Evolutionary conservation across 2,329 filamentous ascomycete species (phyloP).

Genomic region (Hypoxylon sp.): DNA sequence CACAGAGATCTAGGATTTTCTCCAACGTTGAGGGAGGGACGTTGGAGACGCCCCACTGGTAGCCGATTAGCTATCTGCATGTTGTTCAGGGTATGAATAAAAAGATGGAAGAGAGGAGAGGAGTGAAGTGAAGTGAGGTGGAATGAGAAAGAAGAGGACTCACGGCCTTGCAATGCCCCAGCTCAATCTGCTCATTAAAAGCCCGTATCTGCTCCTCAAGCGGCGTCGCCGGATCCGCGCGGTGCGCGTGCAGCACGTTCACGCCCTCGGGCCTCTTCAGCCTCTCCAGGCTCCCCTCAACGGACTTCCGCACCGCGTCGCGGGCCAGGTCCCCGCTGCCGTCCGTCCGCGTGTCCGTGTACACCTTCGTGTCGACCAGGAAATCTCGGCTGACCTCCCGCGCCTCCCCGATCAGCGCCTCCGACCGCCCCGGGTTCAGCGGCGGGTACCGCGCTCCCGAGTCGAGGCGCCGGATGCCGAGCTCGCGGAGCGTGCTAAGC

Average conservation of each 20-base stretch:
- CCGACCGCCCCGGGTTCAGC: slow-evolving; percentile 52
- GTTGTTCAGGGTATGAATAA: too few species aligned
- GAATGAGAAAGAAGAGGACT: slow-evolving; percentile 7
- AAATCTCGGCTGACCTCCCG: slow-evolving; percentile 48
- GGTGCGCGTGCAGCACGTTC: slow-evolving; percentile 58
- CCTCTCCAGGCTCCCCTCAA: slow-evolving; percentile 52
- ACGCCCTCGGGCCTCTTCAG: slow-evolving; percentile 42
- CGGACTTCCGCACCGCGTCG: slow-evolving; percentile 50
- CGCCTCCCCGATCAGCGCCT: slow-evolving; percentile 54
- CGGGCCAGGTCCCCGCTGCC: slow-evolving; percentile 52
- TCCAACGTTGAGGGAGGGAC: slow-evolving; percentile 52
- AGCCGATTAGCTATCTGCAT: not conserved
- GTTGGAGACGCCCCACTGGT: slow-evolving; percentile 59
- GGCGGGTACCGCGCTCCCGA: slow-evolving; percentile 56
- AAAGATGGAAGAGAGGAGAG: not conserved
- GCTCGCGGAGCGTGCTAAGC: slow-evolving; percentile 39
- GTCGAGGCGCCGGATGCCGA: slow-evolving; percentile 46
- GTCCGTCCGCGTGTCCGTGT: slow-evolving; percentile 50
- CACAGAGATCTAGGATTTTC: slow-evolving; percentile 54
- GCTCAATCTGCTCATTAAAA: slow-evolving; percentile 54
- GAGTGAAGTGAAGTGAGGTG: too few species aligned
- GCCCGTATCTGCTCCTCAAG: slow-evolving; percentile 56
- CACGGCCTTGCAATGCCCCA: slow-evolving; percentile 53
- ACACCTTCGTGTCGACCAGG: slow-evolving; percentile 56
- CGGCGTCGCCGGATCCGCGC: slow-evolving; percentile 54